Evolutionary conservation across 257 asterid species (phyloP), one percentile per base, ranked within the genome.

Genomic region (Solanum commersonii): DNA sequence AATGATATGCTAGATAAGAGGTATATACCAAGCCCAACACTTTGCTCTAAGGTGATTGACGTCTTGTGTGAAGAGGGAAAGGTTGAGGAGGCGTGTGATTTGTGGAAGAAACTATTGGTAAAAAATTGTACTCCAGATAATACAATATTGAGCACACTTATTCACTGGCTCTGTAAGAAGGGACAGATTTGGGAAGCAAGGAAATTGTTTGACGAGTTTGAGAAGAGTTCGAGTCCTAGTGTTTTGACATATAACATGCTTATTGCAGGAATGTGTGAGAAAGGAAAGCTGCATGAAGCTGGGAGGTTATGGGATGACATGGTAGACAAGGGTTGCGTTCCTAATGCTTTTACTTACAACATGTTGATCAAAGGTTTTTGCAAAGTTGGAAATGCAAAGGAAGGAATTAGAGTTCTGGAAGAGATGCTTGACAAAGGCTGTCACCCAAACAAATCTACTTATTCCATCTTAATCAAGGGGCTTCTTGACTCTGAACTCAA

Each of bases 251-350:
- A 93, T 91, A 95, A 97, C 89, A 90, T 89, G 56, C 98, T 97
- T 56, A 95, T 97, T 88, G 95, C 97, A 0, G 97, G 98, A 42
- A 91, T 97, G 99, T 96, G 98, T 77, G 98, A 94, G 68, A 89
- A 56, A 63, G 99, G 98, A 88, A 96, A 95, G 91, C 84, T 96
- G 88, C 89, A 91, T 84, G 98, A 96, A 88, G 99, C 98, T 23
- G 99, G 98, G 85, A 95, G 95, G 90, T 90, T 96, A 78, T 96
- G 98, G 99, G 99, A 96, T 90, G 94, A 95, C 85, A 95, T 96
- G 99, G 95, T 95, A 85, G 97, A 93, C 85, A 93, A 92, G 88
- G 95, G 95, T 9, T 94, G 96, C 78, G 83, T 86, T 44, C 98
- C 98, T n/a, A 95, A 94, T 93, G 92, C 95, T 29, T 94, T 95